phyloP scores from a whole-genome alignment of 2,329 filamentous ascomycete genomes.

The Endoconidiophora laricicola region DNA sequence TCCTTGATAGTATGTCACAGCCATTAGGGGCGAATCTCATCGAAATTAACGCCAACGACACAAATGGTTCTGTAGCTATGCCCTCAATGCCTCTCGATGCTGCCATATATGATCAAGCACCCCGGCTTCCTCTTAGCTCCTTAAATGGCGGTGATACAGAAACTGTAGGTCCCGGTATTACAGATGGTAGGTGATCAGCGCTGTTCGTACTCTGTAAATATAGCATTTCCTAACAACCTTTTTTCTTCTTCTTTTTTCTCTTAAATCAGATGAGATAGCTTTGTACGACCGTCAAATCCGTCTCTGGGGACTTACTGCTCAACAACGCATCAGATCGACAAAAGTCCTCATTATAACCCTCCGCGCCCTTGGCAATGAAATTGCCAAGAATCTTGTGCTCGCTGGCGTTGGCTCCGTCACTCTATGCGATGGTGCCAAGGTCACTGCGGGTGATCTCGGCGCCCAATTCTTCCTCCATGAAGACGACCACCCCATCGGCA shows the following conservation, averaged over 20 bases:
- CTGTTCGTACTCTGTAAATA: not conserved
- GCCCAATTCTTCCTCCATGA: conserved; percentile 64
- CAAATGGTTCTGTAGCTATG: too few relatives aligned
- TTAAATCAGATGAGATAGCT: conserved; percentile 72
- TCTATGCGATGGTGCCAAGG: conserved; percentile 59
- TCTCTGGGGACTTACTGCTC: conserved; percentile 89
- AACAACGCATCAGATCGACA: conserved; percentile 78
- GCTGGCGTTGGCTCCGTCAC: conserved; percentile 85
- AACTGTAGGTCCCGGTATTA: too few relatives aligned
- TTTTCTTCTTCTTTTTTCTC: not conserved
- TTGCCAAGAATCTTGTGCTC: conserved; percentile 92
- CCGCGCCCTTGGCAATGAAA: conserved; percentile 77
- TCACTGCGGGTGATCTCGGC: conserved; percentile 66
- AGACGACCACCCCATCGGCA: conserved; percentile 51
- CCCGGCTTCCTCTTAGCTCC: too few relatives aligned
- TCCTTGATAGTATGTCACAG: too few relatives aligned
- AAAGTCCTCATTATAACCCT: conserved; percentile 81
- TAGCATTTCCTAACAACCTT: not conserved
- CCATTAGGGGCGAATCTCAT: too few relatives aligned
- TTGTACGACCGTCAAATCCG: conserved; percentile 95
- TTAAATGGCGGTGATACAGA: too few relatives aligned
- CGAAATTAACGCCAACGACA: too few relatives aligned
- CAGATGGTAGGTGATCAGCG: too few relatives aligned
- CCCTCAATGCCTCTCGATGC: too few relatives aligned
- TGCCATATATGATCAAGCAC: too few relatives aligned